A percentile compares a stretch with the other conserved stretches of the same genome.
These are phyloP conservation scores for Tetrahymena malaccensis DNA, from an alignment of 73 alveolate species.

Conservation along the genomic window DNA sequence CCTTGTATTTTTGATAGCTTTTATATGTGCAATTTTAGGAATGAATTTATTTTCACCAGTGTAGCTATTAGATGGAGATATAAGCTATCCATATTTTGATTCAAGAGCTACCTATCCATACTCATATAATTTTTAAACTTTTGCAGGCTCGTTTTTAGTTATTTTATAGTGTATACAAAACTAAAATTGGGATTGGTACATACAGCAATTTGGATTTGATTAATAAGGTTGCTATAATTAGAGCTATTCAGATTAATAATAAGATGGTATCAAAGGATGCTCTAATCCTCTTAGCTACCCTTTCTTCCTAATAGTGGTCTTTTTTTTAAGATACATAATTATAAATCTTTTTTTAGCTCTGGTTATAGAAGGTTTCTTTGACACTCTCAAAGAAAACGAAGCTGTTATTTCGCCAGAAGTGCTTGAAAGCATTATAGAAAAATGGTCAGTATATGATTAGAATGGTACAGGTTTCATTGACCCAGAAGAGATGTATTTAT, in stretches of 20 bases:
- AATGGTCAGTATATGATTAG: background rate
- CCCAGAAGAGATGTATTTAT: background rate
- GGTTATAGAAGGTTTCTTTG: background rate
- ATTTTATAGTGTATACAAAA: background rate
- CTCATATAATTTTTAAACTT: background rate
- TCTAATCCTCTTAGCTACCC: background rate
- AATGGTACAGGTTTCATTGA: background rate
- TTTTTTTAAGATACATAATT: background rate
- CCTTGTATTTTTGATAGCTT: constrained; percentile 1
- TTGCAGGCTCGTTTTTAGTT: background rate
- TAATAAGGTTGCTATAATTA: background rate
- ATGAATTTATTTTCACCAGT: constrained; percentile 32
- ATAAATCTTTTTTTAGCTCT: background rate
- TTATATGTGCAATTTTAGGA: constrained; percentile 42
- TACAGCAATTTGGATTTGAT: background rate
- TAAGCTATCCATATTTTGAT: background rate
- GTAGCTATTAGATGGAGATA: background rate
- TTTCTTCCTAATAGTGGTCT: background rate
- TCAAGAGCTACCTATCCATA: background rate
- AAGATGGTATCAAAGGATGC: constrained; percentile 6
- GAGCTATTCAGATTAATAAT: background rate
- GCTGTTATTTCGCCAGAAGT: background rate
- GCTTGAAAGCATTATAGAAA: background rate
- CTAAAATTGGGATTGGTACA: background rate
- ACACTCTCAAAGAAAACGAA: background rate